phyloP scores from a whole-genome alignment of 768 basidiomycete genomes.

The Exsudoporus frostii region DNA sequence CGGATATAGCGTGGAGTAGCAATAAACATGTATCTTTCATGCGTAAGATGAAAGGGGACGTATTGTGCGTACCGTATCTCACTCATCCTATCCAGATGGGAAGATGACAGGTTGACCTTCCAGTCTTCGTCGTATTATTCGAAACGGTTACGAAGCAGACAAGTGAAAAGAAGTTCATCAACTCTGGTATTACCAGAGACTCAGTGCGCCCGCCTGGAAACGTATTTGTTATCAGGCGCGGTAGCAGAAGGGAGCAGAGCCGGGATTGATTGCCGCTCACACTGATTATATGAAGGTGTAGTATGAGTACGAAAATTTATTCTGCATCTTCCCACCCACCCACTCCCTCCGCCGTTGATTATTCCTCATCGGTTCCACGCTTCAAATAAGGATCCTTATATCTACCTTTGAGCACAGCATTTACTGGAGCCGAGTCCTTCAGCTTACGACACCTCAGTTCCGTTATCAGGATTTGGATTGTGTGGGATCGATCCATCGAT shows the following conservation, averaged over 20 bases:
- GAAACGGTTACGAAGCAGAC: too few species aligned
- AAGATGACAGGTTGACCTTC: neutral
- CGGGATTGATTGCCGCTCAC: too few species aligned
- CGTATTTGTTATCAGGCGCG: neutral
- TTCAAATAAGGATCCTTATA: too few species aligned
- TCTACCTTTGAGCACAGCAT: too few species aligned
- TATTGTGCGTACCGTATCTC: neutral
- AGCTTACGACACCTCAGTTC: neutral
- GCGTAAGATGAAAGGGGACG: neutral
- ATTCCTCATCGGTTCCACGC: neutral
- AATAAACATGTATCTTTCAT: too few species aligned
- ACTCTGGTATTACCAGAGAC: neutral
- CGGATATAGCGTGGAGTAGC: neutral
- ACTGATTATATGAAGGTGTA: too few species aligned
- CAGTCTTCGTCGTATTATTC: too few species aligned
- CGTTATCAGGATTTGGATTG: neutral
- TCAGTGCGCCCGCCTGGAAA: neutral
- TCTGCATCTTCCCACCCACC: neutral
- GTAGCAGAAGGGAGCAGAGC: too few species aligned
- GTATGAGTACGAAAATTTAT: neutral
- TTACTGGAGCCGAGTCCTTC: neutral
- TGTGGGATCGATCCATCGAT: neutral
- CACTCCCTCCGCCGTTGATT: neutral
- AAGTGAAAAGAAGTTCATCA: neutral
- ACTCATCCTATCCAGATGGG: neutral